Evolutionary conservation across 495 filamentous ascomycete species (phyloP), one percentile per base, ranked within the genome.

Genomic region (Cenococcum geophilum): DNA sequence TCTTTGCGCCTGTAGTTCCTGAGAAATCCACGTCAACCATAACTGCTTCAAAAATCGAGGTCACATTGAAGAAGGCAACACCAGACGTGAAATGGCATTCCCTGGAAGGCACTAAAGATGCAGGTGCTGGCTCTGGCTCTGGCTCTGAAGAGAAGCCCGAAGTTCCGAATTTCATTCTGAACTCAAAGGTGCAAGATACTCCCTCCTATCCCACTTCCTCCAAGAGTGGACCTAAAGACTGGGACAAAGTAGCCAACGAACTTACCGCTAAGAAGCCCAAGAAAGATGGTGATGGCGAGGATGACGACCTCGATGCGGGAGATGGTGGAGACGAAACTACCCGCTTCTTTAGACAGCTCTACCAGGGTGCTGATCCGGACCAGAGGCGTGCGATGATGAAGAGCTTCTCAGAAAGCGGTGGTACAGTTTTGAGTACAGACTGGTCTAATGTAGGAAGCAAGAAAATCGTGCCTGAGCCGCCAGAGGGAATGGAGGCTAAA

Each of bases 331-430:
- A 78, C 32, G 82, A 88, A n/a, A 87, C 89, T 3, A 88, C 93
- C 62, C 72, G 70, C 1, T 98, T 97, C 76, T 98, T 98, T 79
- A 92, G 95, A 79, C 86, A 86, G 70, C 79, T 98, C 0, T 97
- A 93, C 74, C 85, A 87, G 62, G 78, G 78, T 56, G 87, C 91
- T 0, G 84, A 89, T 56, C 81, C 84, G 0, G 92, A 98, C 62
- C 89, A 89, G 37, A 83, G 82, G 67, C 81, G 90, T 3, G 93
- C 93, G 2, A 98, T 98, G 93, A 89, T 96, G 83, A 98, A 98
- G 82, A 96, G 90, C 72, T 97, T 89, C 68, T 73, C 83, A 22
- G 93, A 98, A 76, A 96, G 91, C 71, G 89, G 92, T 65, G 93
- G 93, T 0, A 98, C 93, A 0, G 84, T 90, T 1, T 75, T 98